Percentiles rank a stretch among this genome's conserved stretches.
These are phyloP conservation scores for Myriosclerotinia scirpicola DNA, from an alignment of 2,329 filamentous ascomycete genomes.

Conservation along the genomic window DNA sequence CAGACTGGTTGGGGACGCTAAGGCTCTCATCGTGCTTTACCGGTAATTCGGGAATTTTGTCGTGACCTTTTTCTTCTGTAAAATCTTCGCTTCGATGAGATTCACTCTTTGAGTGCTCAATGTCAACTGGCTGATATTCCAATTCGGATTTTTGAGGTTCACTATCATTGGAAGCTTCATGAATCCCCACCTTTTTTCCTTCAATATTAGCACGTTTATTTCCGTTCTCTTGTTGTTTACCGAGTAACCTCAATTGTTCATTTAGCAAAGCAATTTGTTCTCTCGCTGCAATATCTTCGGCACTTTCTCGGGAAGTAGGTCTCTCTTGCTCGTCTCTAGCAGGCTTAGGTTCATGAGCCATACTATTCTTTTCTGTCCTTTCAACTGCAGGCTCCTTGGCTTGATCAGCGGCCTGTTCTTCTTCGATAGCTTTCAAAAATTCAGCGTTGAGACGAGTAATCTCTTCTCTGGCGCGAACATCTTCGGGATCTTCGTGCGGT, in stretches of 20 bases:
- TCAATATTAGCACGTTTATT: background rate
- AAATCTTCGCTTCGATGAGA: background rate
- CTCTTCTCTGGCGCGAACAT: conserved; percentile 35
- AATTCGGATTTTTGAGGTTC: background rate
- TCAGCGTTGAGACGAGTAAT: conserved; percentile 35
- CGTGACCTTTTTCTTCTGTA: background rate
- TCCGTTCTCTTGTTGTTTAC: background rate
- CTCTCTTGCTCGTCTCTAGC: background rate
- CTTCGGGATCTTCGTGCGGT: conserved; percentile 30
- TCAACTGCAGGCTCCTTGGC: background rate
- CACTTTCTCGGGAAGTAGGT: background rate
- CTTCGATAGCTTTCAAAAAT: conserved; percentile 28
- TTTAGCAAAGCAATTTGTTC: conserved; percentile 13
- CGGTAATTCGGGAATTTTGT: background rate
- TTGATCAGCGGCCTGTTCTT: conserved; percentile 14
- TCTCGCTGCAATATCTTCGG: background rate
- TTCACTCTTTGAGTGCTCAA: background rate
- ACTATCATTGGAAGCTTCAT: background rate
- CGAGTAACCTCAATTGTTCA: background rate
- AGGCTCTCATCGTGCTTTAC: background rate
- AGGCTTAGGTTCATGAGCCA: background rate
- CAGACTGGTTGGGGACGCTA: background rate
- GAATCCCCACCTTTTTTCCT: background rate
- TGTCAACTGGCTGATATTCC: background rate
- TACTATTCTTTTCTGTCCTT: background rate